Evolutionary conservation across 2,329 filamentous ascomycete genomes (phyloP).

Genomic region (Exophiala bonariae): DNA sequence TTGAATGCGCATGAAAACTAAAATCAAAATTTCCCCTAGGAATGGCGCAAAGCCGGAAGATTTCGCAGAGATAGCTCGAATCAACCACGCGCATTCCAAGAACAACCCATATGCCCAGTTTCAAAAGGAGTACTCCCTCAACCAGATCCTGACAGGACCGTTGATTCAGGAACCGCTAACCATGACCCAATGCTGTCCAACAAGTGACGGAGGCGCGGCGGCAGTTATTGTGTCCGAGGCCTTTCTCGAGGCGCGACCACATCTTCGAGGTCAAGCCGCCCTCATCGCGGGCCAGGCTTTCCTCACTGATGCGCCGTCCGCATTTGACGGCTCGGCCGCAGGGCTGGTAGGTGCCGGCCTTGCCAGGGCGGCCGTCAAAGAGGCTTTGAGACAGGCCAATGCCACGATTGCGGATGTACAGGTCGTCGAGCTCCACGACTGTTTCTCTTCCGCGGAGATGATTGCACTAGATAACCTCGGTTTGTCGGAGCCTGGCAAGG

Average conservation of each 20-base stretch:
- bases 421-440: constrained; percentile 95
- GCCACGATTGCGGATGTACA: constrained; percentile 67
- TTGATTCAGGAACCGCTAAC: constrained; percentile 86
- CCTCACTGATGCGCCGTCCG: constrained; percentile 73
- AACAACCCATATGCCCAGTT: constrained; percentile 98
- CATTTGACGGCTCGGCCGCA: constrained; percentile 78
- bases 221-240: constrained; percentile 84
- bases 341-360: constrained; percentile 89
- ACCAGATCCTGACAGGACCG: constrained; percentile 73
- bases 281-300: constrained; percentile 84
- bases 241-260: constrained; percentile 84
- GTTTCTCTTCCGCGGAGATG: constrained; percentile 97
- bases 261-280: constrained; percentile 77
- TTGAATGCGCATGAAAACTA: background rate
- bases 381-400: constrained; percentile 73
- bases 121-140: constrained; percentile 82
- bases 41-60: constrained; percentile 81
- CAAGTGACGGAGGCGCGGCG: constrained; percentile 86
- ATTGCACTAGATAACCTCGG: constrained; percentile 83
- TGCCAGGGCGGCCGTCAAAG: constrained; percentile 67
- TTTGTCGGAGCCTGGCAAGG: constrained; percentile 76
- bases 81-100: constrained; percentile 89
- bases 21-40: too few species aligned
- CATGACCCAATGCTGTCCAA: constrained; percentile 98
- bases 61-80: constrained; percentile 89